Evolutionary conservation across 140 eudicot species (phyloP).

Genomic region (Bidens hawaiensis): DNA sequence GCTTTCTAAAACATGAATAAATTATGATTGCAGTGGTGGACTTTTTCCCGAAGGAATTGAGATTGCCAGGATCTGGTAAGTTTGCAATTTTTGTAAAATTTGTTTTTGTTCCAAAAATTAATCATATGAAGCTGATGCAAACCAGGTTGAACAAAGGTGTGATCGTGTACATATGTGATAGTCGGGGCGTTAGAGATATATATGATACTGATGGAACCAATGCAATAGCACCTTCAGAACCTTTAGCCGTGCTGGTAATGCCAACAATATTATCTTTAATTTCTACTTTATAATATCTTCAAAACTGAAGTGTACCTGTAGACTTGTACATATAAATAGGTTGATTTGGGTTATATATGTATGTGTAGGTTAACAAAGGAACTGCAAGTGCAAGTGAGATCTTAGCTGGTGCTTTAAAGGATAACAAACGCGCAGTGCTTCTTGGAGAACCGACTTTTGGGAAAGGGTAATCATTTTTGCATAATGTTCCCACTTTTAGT

Average conservation of each 20-base stretch:
- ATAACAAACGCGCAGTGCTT: conserved; percentile 90
- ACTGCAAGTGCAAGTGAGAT: conserved; percentile 99
- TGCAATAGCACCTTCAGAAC: conserved; percentile 88
- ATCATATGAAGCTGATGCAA: conserved; percentile 14
- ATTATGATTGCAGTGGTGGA: conserved; percentile 80
- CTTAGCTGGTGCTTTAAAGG: conserved; percentile 95
- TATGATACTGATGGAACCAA: conserved; percentile 91
- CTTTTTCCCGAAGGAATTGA: conserved; percentile 98
- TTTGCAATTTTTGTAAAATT: neutral
- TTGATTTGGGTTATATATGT: neutral
- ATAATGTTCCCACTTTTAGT: neutral
- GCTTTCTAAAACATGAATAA: conserved; percentile 12
- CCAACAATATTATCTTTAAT: conserved; percentile 11
- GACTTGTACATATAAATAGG: neutral
- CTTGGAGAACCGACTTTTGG: conserved; percentile 97
- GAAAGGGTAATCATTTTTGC: conserved; percentile 64
- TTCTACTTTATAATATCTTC: neutral
- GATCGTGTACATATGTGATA: conserved; percentile 93
- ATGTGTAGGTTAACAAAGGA: conserved; percentile 87
- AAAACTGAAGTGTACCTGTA: neutral
- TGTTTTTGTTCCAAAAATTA: neutral
- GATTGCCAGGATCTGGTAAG: conserved; percentile 94
- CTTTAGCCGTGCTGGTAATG: conserved; percentile 87
- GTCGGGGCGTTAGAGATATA: conserved; percentile 95
- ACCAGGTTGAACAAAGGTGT: conserved; percentile 94